Evolutionary conservation across 1,139 yeast species (phyloP).

Genomic region (Wickerhamiella pararugosa): DNA sequence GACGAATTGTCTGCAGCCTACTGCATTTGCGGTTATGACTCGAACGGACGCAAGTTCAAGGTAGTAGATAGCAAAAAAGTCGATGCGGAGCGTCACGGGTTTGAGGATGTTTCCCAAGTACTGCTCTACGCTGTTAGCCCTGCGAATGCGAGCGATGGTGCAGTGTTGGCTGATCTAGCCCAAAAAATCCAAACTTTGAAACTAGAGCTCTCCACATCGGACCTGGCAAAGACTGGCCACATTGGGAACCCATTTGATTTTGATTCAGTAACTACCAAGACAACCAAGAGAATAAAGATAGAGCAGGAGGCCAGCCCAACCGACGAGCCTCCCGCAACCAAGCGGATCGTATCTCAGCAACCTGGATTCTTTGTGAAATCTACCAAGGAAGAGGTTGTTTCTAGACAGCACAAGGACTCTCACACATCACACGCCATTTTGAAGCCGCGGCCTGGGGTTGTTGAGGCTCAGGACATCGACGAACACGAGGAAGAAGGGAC

Average conservation of each 20-base stretch:
- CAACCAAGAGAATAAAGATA: neutral
- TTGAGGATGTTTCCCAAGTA: constrained; percentile 11
- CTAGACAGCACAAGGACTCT: too few relatives aligned
- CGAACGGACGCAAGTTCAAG: constrained; percentile 9
- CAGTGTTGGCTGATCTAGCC: constrained; percentile 3
- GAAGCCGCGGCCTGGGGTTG: neutral
- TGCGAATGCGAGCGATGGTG: constrained; percentile 9
- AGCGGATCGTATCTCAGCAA: neutral
- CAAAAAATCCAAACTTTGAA: constrained; percentile 6
- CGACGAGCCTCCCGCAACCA: neutral
- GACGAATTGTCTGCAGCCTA: constrained; percentile 2
- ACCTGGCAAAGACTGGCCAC: constrained; percentile 9
- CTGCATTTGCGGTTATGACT: neutral
- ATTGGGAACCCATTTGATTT: constrained; percentile 8
- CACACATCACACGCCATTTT: neutral
- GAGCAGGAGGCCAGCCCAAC: neutral
- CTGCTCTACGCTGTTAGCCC: constrained; percentile 17
- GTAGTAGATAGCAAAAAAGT: constrained; percentile 7
- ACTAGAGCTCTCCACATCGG: constrained; percentile 1
- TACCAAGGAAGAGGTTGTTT: neutral
- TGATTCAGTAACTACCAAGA: neutral
- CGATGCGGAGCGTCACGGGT: constrained; percentile 8
- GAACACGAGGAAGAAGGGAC: neutral
- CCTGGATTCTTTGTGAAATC: neutral
- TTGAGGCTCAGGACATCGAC: neutral